Evolutionary conservation across 805 yeast species (phyloP).

Genomic region (Candida insectalens): DNA sequence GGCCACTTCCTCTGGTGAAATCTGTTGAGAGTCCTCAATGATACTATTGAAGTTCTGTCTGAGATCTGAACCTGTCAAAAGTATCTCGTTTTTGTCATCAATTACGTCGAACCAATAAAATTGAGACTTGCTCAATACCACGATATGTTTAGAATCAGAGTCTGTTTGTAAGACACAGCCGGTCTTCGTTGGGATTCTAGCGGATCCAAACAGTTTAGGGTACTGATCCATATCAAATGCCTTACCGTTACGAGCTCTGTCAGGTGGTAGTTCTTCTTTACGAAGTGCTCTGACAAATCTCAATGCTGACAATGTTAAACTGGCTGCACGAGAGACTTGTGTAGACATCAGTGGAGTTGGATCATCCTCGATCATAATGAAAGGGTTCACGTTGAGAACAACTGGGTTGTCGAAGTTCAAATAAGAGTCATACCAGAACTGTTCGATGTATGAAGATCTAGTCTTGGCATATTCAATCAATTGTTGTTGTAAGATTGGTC

Average conservation of each 20-base stretch:
- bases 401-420: conserved; percentile 82
- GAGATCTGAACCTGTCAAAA: conserved; percentile 67
- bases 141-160: conserved; percentile 63
- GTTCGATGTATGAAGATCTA: conserved; percentile 78
- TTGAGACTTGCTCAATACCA: conserved; percentile 76
- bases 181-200: conserved; percentile 72
- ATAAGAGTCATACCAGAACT: conserved; percentile 91
- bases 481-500: conserved; percentile 50
- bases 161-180: conserved; percentile 87
- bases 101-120: conserved; percentile 93
- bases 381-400: conserved; percentile 86
- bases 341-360: conserved; percentile 60
- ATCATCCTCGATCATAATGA: conserved; percentile 83
- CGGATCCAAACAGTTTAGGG: conserved; percentile 75
- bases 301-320: conserved; percentile 65
- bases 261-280: conserved; percentile 65
- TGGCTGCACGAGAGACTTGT: conserved; percentile 75
- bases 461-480: conserved; percentile 52
- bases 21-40: conserved; percentile 56
- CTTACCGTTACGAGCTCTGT: conserved; percentile 46
- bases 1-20: conserved; percentile 49
- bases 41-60: conserved; percentile 68
- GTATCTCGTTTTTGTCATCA: conserved; percentile 60
- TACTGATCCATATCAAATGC: conserved; percentile 90
- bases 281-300: conserved; percentile 75